These are phyloP conservation scores for Scedosporium dehoogii DNA, from an alignment of 2,329 filamentous ascomycete genomes.

Conservation along the genomic window DNA sequence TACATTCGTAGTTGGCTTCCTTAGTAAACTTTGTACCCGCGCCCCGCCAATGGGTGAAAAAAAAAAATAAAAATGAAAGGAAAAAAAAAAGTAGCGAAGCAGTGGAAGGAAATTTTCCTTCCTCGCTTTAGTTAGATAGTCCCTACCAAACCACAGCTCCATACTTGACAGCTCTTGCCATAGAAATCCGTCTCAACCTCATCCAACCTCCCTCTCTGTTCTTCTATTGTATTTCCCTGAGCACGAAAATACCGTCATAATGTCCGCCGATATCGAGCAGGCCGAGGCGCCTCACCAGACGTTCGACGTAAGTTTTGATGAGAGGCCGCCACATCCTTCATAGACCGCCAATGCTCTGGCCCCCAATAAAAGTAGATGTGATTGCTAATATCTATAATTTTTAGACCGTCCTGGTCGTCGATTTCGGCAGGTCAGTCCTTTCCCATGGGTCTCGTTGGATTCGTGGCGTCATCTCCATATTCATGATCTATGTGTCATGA, in stretches of 20 bases:
- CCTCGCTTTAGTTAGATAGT: not conserved
- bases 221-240: not conserved
- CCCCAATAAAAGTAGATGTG: not conserved
- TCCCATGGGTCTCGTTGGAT: conserved; percentile 18
- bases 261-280: conserved; percentile 8
- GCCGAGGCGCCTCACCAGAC: conserved; percentile 24
- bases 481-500: not conserved
- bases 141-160: not conserved
- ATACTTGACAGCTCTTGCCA: not conserved
- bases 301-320: conserved; percentile 22
- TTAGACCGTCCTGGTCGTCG: conserved; percentile 60
- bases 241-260: not conserved
- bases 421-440: conserved; percentile 39
- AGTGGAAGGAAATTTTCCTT: not conserved
- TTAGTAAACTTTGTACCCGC: too few relatives aligned
- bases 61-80: too few relatives aligned
- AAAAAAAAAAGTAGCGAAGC: not conserved
- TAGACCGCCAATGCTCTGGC: not conserved
- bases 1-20: too few relatives aligned
- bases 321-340: not conserved
- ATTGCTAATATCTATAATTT: conserved; percentile 1
- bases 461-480: not conserved
- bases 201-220: too few relatives aligned
- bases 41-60: too few relatives aligned
- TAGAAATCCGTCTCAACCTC: not conserved